These are phyloP conservation scores for Parvularia atlantis DNA, from an alignment of 78 protist genomes.

Conservation along the genomic window DNA sequence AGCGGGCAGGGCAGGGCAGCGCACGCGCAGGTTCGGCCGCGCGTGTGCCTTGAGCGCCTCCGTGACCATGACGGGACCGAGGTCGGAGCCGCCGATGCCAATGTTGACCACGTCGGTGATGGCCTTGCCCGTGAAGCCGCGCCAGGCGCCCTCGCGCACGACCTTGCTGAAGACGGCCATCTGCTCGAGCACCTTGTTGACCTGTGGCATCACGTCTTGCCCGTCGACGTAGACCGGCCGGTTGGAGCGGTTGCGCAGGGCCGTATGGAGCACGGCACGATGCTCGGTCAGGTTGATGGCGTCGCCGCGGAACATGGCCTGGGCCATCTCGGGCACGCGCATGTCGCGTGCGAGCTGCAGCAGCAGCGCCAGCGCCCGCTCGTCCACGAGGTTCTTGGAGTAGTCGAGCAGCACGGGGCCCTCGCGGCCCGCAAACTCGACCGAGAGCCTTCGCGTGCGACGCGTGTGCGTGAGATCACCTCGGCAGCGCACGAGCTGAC, in stretches of 20 bases:
- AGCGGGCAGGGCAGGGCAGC: no score
- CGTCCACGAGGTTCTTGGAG: constrained; percentile 58
- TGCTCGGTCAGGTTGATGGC: constrained; percentile 84
- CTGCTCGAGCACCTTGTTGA: constrained; percentile 34
- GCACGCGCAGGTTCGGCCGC: constrained; percentile 10
- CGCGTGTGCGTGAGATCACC: not conserved
- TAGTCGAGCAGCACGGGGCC: constrained; percentile 62
- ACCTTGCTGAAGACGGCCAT: constrained; percentile 39
- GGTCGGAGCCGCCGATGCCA: constrained; percentile 93
- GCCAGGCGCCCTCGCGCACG: constrained; percentile 76
- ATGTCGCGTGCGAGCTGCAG: constrained; percentile 29
- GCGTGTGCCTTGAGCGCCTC: constrained; percentile 82
- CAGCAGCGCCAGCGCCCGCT: constrained; percentile 54
- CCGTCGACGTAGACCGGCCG: constrained; percentile 76
- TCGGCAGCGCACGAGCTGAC: not conserved
- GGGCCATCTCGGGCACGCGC: constrained; percentile 38
- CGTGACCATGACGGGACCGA: constrained; percentile 89
- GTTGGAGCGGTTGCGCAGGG: constrained; percentile 70
- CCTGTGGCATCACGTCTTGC: constrained; percentile 77
- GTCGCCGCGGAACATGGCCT: constrained; percentile 75
- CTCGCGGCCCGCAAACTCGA: not conserved
- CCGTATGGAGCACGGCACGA: constrained; percentile 85
- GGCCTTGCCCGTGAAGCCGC: constrained; percentile 76
- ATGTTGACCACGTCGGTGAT: constrained; percentile 86
- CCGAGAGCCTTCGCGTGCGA: not conserved